A percentile compares a stretch with the other conserved stretches of the same genome.
Evolutionary conservation across 1,139 yeast genomes (phyloP).

Genomic region (Keqinozyma sinolaborantium): DNA sequence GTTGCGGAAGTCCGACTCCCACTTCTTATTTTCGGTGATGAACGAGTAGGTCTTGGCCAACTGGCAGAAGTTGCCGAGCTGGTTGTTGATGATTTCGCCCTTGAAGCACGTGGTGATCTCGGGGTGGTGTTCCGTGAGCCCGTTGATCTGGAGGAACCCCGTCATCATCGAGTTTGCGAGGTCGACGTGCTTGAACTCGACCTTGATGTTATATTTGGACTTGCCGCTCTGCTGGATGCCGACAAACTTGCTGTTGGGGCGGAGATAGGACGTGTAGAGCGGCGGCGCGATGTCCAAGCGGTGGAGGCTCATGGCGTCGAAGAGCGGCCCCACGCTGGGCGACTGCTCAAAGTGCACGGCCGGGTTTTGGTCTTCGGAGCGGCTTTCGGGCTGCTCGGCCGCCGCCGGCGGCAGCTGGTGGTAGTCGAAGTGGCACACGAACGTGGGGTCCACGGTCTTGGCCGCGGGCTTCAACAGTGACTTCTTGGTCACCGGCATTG

Average conservation of each 20-base stretch:
- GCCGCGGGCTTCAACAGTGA: not conserved
- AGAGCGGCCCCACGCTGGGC: not conserved
- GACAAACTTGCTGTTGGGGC: conserved; percentile 59
- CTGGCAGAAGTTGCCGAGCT: conserved; percentile 21
- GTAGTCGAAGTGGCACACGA: not conserved
- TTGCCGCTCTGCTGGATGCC: conserved; percentile 79
- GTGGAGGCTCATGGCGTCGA: conserved; percentile 10
- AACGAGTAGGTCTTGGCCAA: conserved; percentile 25
- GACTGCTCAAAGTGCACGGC: not conserved
- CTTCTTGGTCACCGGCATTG: conserved; percentile 9
- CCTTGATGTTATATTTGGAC: conserved; percentile 63
- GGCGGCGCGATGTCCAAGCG: conserved; percentile 11
- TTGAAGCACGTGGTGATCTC: conserved; percentile 83
- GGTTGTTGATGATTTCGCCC: conserved; percentile 75
- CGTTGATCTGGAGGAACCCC: conserved; percentile 78
- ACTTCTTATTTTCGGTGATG: conserved; percentile 37
- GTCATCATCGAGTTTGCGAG: conserved; percentile 57
- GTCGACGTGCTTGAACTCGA: conserved; percentile 71
- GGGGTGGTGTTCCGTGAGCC: conserved; percentile 73
- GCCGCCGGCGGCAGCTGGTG: not conserved
- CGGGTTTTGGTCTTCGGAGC: not conserved
- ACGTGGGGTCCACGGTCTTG: not conserved
- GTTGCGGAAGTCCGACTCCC: conserved; percentile 65
- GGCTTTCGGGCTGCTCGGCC: conserved; percentile 1
- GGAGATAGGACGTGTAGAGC: conserved; percentile 38